phyloP scores from a whole-genome alignment of 108 stramenopile species.

The Cyclotella kingstonii region DNA sequence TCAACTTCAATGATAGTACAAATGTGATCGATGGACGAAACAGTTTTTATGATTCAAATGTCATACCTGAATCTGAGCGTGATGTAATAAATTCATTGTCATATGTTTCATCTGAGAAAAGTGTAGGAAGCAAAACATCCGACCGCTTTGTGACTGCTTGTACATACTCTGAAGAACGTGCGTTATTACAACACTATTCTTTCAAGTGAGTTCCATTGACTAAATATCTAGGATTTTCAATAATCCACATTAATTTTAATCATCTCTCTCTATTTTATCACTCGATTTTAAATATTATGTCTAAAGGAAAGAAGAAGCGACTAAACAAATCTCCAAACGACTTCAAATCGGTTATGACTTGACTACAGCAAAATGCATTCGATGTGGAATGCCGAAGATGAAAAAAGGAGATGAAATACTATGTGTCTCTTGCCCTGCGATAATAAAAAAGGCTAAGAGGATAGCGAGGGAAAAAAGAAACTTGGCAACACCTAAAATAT shows the following conservation, averaged over 20 bases:
- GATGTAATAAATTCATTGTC: no score
- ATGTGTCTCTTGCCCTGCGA: slow-evolving; percentile 39
- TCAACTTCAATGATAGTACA: no score
- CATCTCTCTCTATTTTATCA: neutral
- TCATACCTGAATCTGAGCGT: no score
- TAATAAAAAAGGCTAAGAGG: slow-evolving; percentile 22
- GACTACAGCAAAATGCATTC: slow-evolving; percentile 20
- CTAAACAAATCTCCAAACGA: slow-evolving; percentile 35
- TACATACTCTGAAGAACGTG: slow-evolving; percentile 41
- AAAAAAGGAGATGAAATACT: slow-evolving; percentile 2
- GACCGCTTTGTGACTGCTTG: slow-evolving; percentile 8
- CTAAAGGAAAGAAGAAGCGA: slow-evolving; percentile 30
- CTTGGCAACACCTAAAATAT: slow-evolving; percentile 6
- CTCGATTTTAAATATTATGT: neutral
- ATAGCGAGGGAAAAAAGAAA: slow-evolving; percentile 31
- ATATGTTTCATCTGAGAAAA: no score
- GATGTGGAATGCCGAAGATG: slow-evolving; percentile 44
- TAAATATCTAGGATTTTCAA: neutral
- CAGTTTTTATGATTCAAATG: no score
- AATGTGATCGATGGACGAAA: no score
- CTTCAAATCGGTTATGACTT: slow-evolving; percentile 29
- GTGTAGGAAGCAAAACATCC: no score
- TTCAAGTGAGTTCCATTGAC: slow-evolving; percentile 17
- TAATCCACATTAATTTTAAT: neutral
- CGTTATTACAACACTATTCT: slow-evolving; percentile 31